These are phyloP conservation scores for Cercophora newfieldiana DNA, from an alignment of 495 filamentous ascomycete species.

Conservation along the genomic window DNA sequence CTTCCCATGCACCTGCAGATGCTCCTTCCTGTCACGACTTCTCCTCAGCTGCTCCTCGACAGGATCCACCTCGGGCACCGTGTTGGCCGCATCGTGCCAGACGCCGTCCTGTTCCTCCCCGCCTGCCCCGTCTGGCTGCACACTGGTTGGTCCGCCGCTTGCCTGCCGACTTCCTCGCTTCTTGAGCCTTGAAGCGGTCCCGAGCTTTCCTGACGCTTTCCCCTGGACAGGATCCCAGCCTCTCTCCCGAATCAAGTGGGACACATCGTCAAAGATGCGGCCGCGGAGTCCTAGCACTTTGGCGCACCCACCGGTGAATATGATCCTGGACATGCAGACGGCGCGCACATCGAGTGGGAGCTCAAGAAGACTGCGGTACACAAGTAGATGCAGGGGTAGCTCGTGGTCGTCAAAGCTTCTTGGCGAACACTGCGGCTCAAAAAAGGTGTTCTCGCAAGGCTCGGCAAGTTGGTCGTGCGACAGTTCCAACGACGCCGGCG, in stretches of 20 bases:
- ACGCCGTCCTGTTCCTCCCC: constrained; percentile 32
- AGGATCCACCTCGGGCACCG: constrained; percentile 56
- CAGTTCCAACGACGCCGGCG: constrained; percentile 56
- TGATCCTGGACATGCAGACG: constrained; percentile 84
- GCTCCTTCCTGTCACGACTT: constrained; percentile 46
- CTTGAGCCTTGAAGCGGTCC: constrained; percentile 52
- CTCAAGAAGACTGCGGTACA: constrained; percentile 72
- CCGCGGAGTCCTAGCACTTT: constrained; percentile 76
- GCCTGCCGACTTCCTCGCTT: constrained; percentile 39
- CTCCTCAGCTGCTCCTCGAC: constrained; percentile 63
- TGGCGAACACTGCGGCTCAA: constrained; percentile 51
- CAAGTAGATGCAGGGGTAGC: constrained; percentile 66
- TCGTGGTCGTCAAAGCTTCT: constrained; percentile 80
- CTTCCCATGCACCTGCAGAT: constrained; percentile 50
- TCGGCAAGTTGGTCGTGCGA: constrained; percentile 68
- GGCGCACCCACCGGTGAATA: constrained; percentile 82
- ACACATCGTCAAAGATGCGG: constrained; percentile 77
- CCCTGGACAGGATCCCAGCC: constrained; percentile 79
- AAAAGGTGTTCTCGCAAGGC: constrained; percentile 74
- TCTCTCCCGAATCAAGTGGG: constrained; percentile 56
- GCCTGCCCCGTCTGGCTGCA: constrained; percentile 4
- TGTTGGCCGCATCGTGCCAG: constrained; percentile 45
- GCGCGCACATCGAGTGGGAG: constrained; percentile 80
- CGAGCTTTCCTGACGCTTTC: constrained; percentile 57
- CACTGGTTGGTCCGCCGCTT: constrained; percentile 24